Percentiles rank a stretch among this genome's conserved stretches.
Evolutionary conservation across 352 stramenopile genomes (phyloP).

Genomic region (Globisporangium cylindrosporum): DNA sequence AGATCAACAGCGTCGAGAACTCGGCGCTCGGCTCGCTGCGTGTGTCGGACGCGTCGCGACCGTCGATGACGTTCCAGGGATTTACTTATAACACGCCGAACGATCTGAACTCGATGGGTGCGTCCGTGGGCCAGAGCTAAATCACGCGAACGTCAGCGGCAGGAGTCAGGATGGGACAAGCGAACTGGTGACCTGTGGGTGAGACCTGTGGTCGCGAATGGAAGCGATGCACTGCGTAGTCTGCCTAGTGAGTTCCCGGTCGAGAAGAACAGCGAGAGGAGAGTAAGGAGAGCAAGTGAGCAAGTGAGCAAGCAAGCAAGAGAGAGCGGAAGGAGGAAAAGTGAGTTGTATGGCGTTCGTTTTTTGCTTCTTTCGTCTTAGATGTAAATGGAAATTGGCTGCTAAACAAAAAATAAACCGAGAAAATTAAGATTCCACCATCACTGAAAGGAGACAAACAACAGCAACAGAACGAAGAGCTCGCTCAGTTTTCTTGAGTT

Average conservation of each 20-base stretch:
- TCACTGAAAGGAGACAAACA: background rate
- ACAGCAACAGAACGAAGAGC: background rate
- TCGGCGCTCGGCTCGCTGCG: constrained; percentile 57
- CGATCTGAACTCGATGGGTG: constrained; percentile 71
- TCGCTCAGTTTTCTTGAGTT: constrained; percentile 3
- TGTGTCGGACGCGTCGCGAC: constrained; percentile 72
- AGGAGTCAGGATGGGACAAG: background rate
- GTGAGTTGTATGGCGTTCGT: constrained; percentile 14
- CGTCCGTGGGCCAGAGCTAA: constrained; percentile 61
- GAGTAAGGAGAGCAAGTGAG: background rate
- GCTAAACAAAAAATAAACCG: constrained; percentile 13
- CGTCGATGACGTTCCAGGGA: constrained; percentile 87
- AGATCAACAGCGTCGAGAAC: constrained; percentile 84
- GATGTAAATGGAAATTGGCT: constrained; percentile 15
- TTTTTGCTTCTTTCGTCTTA: constrained; percentile 11
- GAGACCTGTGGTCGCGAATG: background rate
- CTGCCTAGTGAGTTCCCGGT: background rate
- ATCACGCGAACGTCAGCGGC: background rate
- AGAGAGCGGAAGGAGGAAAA: constrained; percentile 2
- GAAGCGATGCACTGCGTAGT: background rate
- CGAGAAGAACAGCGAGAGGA: background rate
- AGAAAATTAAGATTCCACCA: constrained; percentile 11
- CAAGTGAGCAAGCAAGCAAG: background rate
- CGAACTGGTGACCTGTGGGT: background rate
- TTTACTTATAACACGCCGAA: constrained; percentile 91